Evolutionary conservation across 2,329 filamentous ascomycete species (phyloP).

Genomic region (Penicillium sp.): DNA sequence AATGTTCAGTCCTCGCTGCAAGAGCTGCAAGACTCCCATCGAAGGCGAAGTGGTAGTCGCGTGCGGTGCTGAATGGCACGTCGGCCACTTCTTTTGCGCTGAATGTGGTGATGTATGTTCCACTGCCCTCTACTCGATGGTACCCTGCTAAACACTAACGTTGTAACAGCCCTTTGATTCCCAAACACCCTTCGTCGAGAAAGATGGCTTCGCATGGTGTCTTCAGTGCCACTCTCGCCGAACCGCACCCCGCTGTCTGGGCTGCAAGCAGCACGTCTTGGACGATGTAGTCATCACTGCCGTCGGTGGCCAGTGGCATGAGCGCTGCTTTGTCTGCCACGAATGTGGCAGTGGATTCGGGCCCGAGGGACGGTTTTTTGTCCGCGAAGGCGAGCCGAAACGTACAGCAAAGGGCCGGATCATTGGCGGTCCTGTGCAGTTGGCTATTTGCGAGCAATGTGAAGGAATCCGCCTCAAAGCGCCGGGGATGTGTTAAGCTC

Average conservation of each 20-base stretch:
- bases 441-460: slow-evolving; percentile 58
- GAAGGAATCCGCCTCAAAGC: slow-evolving; percentile 60
- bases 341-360: slow-evolving; percentile 57
- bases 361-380: slow-evolving; percentile 58
- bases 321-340: slow-evolving; percentile 80
- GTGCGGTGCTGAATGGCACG: slow-evolving; percentile 92
- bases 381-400: slow-evolving; percentile 50
- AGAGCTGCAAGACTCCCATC: slow-evolving; percentile 93
- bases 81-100: slow-evolving; percentile 97
- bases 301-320: slow-evolving; percentile 88
- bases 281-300: slow-evolving; percentile 88
- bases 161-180: slow-evolving; percentile 53
- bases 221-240: slow-evolving; percentile 86
- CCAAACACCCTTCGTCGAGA: slow-evolving; percentile 80
- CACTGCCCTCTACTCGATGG: not conserved
- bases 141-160: slow-evolving; percentile 9
- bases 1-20: slow-evolving; percentile 84
- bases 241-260: slow-evolving; percentile 81
- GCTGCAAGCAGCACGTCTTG: slow-evolving; percentile 76
- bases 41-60: slow-evolving; percentile 91
- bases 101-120: slow-evolving; percentile 75
- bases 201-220: slow-evolving; percentile 97
- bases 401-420: slow-evolving; percentile 44
- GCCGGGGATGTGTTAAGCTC: slow-evolving; percentile 31
- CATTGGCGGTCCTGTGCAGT: slow-evolving; percentile 47